Evolutionary conservation across 2,329 filamentous ascomycete species (phyloP), one percentile per base, ranked within the genome.

Genomic region (Arachnomyces sp.): DNA sequence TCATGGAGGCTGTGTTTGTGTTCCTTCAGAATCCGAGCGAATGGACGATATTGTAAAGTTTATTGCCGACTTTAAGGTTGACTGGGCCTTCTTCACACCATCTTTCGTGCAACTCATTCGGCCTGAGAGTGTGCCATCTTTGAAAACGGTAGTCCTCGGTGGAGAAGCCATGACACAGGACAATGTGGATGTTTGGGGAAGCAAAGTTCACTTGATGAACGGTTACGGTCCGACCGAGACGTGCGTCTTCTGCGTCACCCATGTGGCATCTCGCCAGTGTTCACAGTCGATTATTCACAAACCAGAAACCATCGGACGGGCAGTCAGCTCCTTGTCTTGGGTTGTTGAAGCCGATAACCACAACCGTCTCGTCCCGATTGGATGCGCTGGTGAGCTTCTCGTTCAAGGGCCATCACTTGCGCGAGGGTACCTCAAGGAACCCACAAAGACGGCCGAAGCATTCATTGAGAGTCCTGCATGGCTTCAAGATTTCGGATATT

Each of bases 1-100:
- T 2, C 57, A 69, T 28, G 78, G 78, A 4, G 77, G 70, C 0
- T 78, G 73, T 35, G 65, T 81, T 6, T 80, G 73, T 38, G 60
- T 77, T 0, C 72, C 74, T 0, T 62, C 66, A 1, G 51, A 63
- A 0, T 43, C 57, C 2, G 65, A 72, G 41, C 53, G 66, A 28
- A 44, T 65, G 1, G 56, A 62, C 32, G 63, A 72, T 36, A 59
- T 74, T 4, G 55, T 60, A 1, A 63, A 61, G 1, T 63, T 61
- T 1, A 68, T 76, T 28, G 59, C 63, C 4, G 48, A 60, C 0
- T 70, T 71, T 61, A 55, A 65, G 7, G 66, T 69, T 20, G 70
- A 62, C 9, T 68, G 65, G 60, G 65, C 62, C 1, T 71, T 73
- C 48, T 67, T 81, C 52, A 76, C 76, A 0, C 66, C 71, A 0